Base-by-base conservation (phyloP, 306 rosid species). In the Biancaea sappan region DNA sequence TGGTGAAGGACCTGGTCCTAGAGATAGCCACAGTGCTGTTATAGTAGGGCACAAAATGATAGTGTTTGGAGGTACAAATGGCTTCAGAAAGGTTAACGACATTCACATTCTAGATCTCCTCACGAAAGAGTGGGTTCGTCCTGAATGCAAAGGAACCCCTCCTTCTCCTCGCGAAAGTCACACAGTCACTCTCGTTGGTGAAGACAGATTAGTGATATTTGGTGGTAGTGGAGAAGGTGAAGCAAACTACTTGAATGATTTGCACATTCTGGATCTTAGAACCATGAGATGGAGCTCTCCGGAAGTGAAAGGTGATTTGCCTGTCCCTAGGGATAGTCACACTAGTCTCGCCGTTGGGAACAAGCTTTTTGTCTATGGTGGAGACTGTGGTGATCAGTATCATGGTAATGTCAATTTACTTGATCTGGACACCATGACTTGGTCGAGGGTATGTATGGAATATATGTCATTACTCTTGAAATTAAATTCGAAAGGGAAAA, bases 151-250 rank as follows among this genome's bases (percentile, higher is more conserved):
- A 32, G 99, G 99, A 44, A 79, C 70, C 43, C 87, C 93, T 19
- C 99, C 99, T 54, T 82, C 93, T 12, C 96, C 99, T 11, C 84
- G 99, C 4, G 99, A 94, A 78, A 94, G 99, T 54, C 99, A 94
- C 77, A 83, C 89, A 16, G 95, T 93, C 48, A 94, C 96, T 1
- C 90, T 92, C 4, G 81, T 94, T 61, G 86, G 91, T 14, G 82
- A 81, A 3, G 92, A 90, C 44, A 88, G 84, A 66, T 28, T 94
- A 52, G 95, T 90, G 58, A 71, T 94, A 18, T 94, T 94, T 70
- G 99, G 99, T 59, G 99, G 99, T 25, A 92, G 97, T 80, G 99
- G 99, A 44, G 97, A 92, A 83, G 97, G 97, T 15, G 90, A 92
- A 24, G 89, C 85, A 22, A 91, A 91, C 75, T 92, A 92, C 77